Percentiles rank a stretch among this genome's conserved stretches.
Conservation (phyloP, 352 stramenopile species). For the Phytophthora meadii region DNA sequence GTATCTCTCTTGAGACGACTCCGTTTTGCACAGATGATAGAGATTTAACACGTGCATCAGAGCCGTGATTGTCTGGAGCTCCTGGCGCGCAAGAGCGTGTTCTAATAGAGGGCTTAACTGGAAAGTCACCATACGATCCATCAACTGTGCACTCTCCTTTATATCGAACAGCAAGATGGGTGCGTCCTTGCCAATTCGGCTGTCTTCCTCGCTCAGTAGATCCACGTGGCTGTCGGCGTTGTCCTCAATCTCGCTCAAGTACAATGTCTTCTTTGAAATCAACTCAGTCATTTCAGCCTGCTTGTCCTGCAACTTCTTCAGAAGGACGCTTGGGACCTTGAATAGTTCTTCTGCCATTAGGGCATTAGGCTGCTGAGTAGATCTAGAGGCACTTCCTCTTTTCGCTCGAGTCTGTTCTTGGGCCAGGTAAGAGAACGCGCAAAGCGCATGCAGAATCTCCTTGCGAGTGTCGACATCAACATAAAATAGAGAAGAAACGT, state of each 20-base stretch:
- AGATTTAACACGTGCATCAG: constrained; percentile 70
- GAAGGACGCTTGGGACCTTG: constrained; percentile 65
- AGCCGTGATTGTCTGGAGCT: constrained; percentile 64
- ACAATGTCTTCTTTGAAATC: constrained; percentile 77
- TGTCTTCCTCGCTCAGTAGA: constrained; percentile 64
- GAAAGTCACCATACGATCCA: constrained; percentile 77
- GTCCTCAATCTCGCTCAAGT: constrained; percentile 73
- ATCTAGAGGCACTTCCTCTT: constrained; percentile 1
- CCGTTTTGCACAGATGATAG: constrained; percentile 36
- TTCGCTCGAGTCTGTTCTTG: constrained; percentile 55
- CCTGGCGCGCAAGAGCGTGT: constrained; percentile 66
- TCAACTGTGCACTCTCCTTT: constrained; percentile 69
- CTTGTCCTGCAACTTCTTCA: constrained; percentile 70
- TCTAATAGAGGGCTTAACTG: constrained; percentile 83
- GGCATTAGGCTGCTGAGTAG: constrained; percentile 31
- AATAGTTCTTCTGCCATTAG: constrained; percentile 73
- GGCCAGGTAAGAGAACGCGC: constrained; percentile 83
- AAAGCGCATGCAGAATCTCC: constrained; percentile 79
- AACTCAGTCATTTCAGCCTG: constrained; percentile 57
- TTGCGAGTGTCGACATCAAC: constrained; percentile 68
- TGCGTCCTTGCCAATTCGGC: constrained; percentile 72
- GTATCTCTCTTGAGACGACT: constrained; percentile 23
- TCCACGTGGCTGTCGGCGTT: constrained; percentile 58
- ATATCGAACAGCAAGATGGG: constrained; percentile 86
- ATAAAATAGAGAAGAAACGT: constrained; percentile 82